phyloP scores from a whole-genome alignment of 2,329 filamentous ascomycete species.

The Nectriaceae sp. region DNA sequence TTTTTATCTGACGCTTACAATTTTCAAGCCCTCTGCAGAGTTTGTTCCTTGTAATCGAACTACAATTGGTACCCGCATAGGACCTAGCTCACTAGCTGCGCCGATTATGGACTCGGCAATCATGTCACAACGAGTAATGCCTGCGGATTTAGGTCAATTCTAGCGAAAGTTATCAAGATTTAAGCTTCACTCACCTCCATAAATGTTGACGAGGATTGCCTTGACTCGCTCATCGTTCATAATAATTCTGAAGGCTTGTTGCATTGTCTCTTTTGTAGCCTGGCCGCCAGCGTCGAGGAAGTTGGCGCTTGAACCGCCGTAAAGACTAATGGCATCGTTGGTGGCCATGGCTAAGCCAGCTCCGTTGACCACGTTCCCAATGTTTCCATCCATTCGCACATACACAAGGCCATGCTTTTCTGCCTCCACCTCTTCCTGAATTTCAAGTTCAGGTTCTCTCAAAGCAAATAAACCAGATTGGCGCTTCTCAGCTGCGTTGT shows the following conservation, averaged over 20 bases:
- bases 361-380: constrained; percentile 86
- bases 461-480: constrained; percentile 42
- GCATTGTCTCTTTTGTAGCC: constrained; percentile 80
- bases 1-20: constrained; percentile 37
- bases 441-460: constrained; percentile 36
- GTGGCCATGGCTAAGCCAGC: constrained; percentile 92
- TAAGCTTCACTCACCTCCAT: constrained; percentile 33
- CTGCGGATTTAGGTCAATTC: constrained; percentile 26
- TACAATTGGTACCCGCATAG: constrained; percentile 44
- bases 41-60: constrained; percentile 51
- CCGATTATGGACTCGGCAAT: constrained; percentile 51
- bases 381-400: constrained; percentile 62
- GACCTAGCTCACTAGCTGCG: constrained; percentile 39
- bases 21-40: constrained; percentile 39
- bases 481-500: constrained; percentile 47
- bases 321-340: constrained; percentile 72
- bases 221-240: constrained; percentile 71
- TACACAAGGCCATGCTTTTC: constrained; percentile 75
- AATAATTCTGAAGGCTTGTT: constrained; percentile 73
- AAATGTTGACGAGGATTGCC: constrained; percentile 64
- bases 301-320: constrained; percentile 72
- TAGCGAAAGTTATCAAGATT: not conserved
- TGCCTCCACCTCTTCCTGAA: constrained; percentile 38
- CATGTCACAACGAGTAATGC: constrained; percentile 52
- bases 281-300: constrained; percentile 91